Conservation (phyloP, 2,329 filamentous ascomycete genomes). For the Microcera coccophila region DNA sequence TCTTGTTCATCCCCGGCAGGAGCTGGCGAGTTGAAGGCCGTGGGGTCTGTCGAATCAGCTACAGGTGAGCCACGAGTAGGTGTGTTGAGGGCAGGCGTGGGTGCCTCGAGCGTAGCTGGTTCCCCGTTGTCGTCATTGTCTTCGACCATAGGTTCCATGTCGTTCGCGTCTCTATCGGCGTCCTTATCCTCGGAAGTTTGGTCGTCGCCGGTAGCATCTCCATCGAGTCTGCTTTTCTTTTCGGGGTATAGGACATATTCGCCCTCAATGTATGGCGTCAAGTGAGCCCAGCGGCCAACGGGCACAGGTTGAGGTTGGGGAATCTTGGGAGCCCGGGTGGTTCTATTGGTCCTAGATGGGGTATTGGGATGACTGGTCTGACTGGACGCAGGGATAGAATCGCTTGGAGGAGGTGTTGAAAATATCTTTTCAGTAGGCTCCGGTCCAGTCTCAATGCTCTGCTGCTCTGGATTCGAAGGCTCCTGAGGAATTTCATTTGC, state of each 20-base stretch:
- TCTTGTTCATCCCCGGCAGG: slow-evolving; percentile 35
- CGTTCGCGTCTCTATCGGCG: slow-evolving; percentile 24
- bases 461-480: neutral
- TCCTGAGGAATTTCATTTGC: neutral
- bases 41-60: slow-evolving; percentile 37
- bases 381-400: neutral
- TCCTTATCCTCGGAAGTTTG: slow-evolving; percentile 32
- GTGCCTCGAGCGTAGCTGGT: slow-evolving; percentile 28
- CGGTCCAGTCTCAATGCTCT: too few species aligned
- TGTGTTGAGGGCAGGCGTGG: slow-evolving; percentile 38
- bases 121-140: slow-evolving; percentile 33
- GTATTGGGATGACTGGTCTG: neutral
- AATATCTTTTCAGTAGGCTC: too few species aligned
- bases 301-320: slow-evolving; percentile 29
- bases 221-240: slow-evolving; percentile 31
- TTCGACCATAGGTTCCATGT: slow-evolving; percentile 32
- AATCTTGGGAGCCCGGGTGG: neutral
- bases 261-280: slow-evolving; percentile 40
- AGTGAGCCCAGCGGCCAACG: slow-evolving; percentile 34
- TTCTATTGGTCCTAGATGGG: neutral
- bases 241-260: slow-evolving; percentile 40
- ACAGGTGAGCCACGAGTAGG: slow-evolving; percentile 38
- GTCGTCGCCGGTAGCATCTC: slow-evolving; percentile 31
- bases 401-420: neutral
- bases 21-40: slow-evolving; percentile 37